These are phyloP conservation scores for Plasmodium malariae DNA, from an alignment of 169 alveolate genomes.

Conservation along the genomic window DNA sequence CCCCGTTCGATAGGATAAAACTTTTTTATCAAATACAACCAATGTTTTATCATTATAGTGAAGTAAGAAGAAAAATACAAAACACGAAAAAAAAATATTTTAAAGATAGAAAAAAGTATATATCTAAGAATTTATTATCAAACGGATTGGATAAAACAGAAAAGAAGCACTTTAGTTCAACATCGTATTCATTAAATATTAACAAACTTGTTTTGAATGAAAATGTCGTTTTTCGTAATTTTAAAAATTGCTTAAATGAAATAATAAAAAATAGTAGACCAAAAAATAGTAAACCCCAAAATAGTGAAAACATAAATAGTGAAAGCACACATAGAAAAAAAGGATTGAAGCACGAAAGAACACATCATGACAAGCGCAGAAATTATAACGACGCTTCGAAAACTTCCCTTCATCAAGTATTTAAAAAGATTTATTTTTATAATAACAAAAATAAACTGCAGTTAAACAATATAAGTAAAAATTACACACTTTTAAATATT, in stretches of 20 bases:
- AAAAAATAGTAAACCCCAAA: slow-evolving; percentile 25
- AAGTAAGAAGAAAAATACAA: not conserved
- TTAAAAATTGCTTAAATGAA: slow-evolving; percentile 37
- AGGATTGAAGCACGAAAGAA: not conserved
- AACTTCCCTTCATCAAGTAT: slow-evolving; percentile 26
- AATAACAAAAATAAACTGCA: slow-evolving; percentile 9
- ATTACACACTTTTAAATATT: slow-evolving; percentile 24
- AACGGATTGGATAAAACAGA: slow-evolving; percentile 6
- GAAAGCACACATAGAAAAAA: not conserved
- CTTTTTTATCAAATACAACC: slow-evolving; percentile 91
- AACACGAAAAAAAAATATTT: not conserved
- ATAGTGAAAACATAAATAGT: not conserved
- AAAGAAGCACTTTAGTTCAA: not conserved
- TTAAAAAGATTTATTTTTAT: slow-evolving; percentile 26
- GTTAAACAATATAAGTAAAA: slow-evolving; percentile 40
- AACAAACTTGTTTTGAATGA: slow-evolving; percentile 2
- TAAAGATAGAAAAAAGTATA: not conserved
- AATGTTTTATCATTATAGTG: slow-evolving; percentile 84
- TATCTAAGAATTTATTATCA: slow-evolving; percentile 3
- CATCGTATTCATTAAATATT: not conserved
- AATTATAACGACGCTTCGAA: not conserved
- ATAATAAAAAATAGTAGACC: slow-evolving; percentile 20
- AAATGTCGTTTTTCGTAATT: slow-evolving; percentile 48
- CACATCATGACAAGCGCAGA: not conserved
- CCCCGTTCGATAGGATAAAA: slow-evolving; percentile 91